A percentile compares a stretch with the other conserved stretches of the same genome.
Evolutionary conservation across 2,329 filamentous ascomycete genomes (phyloP).

Genomic region (Xylaria hypoxylon): DNA sequence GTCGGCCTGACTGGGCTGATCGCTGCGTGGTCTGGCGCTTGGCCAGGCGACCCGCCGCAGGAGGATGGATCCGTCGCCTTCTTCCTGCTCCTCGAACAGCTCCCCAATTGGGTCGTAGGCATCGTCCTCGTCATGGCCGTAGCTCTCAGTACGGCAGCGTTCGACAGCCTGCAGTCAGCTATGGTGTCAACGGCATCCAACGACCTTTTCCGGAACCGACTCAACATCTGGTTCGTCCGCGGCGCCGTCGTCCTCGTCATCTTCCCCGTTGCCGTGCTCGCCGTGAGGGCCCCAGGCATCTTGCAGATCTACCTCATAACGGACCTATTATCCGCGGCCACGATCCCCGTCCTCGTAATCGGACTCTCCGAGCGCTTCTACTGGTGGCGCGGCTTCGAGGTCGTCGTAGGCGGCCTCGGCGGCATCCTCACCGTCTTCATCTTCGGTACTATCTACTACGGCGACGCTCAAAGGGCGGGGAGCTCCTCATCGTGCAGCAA

Average conservation of each 20-base stretch:
- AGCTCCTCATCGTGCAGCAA: conserved; percentile 77
- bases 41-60: conserved; percentile 68
- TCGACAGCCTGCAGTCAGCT: conserved; percentile 83
- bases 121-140: conserved; percentile 85
- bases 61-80: conserved; percentile 76
- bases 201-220: conserved; percentile 84
- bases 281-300: conserved; percentile 78
- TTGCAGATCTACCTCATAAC: conserved; percentile 86
- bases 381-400: conserved; percentile 84
- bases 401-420: conserved; percentile 80
- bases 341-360: conserved; percentile 80
- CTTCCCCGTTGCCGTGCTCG: conserved; percentile 78
- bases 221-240: conserved; percentile 81
- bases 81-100: conserved; percentile 77
- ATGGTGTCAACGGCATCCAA: conserved; percentile 89
- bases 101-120: conserved; percentile 85
- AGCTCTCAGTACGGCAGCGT: conserved; percentile 79
- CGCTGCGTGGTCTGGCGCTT: conserved; percentile 81
- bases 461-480: conserved; percentile 71
- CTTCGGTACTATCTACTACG: conserved; percentile 83
- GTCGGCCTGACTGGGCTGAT: conserved; percentile 80
- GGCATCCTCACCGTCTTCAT: conserved; percentile 84
- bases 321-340: conserved; percentile 80
- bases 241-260: conserved; percentile 76
- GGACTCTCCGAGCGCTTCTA: conserved; percentile 74